Percentiles rank a stretch among this genome's conserved stretches.
Evolutionary conservation across 2,329 filamentous ascomycete species (phyloP).

Genomic region (Apiospora saccharicola): DNA sequence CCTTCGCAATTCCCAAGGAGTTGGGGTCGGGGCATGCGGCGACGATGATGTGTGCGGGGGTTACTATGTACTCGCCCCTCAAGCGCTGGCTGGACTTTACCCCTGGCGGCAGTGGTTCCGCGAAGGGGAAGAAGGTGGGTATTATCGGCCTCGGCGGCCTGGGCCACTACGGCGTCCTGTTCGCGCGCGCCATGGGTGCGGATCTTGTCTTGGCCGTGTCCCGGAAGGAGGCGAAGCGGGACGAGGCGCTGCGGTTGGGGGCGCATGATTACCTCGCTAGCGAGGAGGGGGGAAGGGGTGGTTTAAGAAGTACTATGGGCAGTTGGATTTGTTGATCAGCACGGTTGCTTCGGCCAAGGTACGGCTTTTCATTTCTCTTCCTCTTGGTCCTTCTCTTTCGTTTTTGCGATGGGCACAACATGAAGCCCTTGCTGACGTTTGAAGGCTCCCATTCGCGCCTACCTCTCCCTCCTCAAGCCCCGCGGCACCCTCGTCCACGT

Average conservation of each 20-base stretch:
- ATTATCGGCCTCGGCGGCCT: conserved; percentile 71
- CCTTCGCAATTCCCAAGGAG: conserved; percentile 47
- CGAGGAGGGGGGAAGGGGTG: conserved; percentile 54
- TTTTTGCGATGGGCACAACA: too few species aligned
- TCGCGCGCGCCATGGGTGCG: conserved; percentile 67
- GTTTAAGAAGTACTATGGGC: conserved; percentile 54
- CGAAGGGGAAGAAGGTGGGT: conserved; percentile 69
- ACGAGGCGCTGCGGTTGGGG: conserved; percentile 59
- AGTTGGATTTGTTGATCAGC: conserved; percentile 61
- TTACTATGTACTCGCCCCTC: conserved; percentile 69
- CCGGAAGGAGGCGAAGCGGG: conserved; percentile 54
- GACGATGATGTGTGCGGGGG: conserved; percentile 73
- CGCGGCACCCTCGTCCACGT: conserved; percentile 69
- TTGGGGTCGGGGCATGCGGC: conserved; percentile 48
- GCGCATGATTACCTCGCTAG: conserved; percentile 46
- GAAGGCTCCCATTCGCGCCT: conserved; percentile 63
- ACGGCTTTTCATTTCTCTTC: conserved; percentile 37
- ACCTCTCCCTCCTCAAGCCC: conserved; percentile 64
- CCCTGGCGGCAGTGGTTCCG: conserved; percentile 55
- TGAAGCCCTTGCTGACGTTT: background rate
- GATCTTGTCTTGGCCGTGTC: conserved; percentile 63
- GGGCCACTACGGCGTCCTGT: conserved; percentile 70
- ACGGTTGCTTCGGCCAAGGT: conserved; percentile 52
- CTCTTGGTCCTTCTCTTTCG: conserved; percentile 30
- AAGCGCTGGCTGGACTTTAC: conserved; percentile 37